Percentiles rank a stretch among this genome's conserved stretches.
phyloP scores from a whole-genome alignment of 495 filamentous ascomycete genomes.

The Evernia prunastri region DNA sequence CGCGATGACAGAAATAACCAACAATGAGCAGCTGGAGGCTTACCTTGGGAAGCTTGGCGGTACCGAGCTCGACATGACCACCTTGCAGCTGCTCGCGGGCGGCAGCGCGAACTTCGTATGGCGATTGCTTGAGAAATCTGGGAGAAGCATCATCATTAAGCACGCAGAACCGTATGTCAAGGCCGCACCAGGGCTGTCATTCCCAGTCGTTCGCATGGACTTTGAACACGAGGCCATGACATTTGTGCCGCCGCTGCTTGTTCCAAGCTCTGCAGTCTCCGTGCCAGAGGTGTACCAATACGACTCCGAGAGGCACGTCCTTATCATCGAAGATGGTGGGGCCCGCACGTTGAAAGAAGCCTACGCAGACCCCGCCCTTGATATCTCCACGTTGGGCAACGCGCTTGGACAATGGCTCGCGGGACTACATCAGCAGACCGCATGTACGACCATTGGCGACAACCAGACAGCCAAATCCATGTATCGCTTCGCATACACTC shows the following conservation, averaged over 20 bases:
- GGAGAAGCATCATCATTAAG: conserved; percentile 29
- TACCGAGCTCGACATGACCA: background rate
- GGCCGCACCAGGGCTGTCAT: conserved; percentile 21
- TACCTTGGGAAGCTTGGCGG: conserved; percentile 3
- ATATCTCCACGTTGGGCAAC: conserved; percentile 24
- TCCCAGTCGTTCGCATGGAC: conserved; percentile 31
- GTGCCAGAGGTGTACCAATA: conserved; percentile 21
- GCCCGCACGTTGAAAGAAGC: conserved; percentile 29
- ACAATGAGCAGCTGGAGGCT: conserved; percentile 12
- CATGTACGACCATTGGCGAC: conserved; percentile 20
- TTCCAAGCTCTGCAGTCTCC: conserved; percentile 6
- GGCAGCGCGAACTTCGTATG: conserved; percentile 34
- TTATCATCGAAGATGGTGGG: conserved; percentile 29
- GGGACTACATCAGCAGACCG: conserved; percentile 15
- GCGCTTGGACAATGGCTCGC: conserved; percentile 29
- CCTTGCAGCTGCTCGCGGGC: conserved; percentile 25
- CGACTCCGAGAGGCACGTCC: conserved; percentile 26
- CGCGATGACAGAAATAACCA: conserved; percentile 10
- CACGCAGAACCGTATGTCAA: conserved; percentile 33
- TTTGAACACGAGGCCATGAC: conserved; percentile 29
- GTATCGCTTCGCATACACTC: conserved; percentile 29
- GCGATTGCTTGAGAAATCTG: conserved; percentile 22
- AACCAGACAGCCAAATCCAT: conserved; percentile 29
- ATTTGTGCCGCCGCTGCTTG: conserved; percentile 18
- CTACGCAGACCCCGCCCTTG: conserved; percentile 24